A percentile compares a stretch with the other conserved stretches of the same genome.
Conservation (phyloP, 805 yeast genomes). For the Barnettozyma californica region DNA sequence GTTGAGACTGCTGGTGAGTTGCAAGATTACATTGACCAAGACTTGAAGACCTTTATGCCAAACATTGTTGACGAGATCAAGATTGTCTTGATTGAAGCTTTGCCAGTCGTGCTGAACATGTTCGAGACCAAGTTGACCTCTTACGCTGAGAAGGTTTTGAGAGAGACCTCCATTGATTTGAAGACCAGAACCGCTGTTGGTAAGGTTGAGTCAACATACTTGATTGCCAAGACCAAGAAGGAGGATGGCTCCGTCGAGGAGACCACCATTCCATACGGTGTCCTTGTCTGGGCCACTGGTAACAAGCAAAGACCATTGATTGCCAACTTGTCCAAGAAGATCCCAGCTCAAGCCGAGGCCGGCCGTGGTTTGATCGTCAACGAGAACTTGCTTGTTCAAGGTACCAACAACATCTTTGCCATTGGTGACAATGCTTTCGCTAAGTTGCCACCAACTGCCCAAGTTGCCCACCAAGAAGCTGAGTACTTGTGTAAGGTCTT, state of each 20-base stretch:
- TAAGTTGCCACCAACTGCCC: slow-evolving; percentile 93
- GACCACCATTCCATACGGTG: slow-evolving; percentile 77
- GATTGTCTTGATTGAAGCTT: slow-evolving; percentile 84
- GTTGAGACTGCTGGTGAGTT: slow-evolving; percentile 96
- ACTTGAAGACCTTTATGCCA: slow-evolving; percentile 85
- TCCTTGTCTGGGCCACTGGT: slow-evolving; percentile 97
- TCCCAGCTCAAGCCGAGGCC: slow-evolving; percentile 76
- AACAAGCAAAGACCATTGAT: slow-evolving; percentile 82
- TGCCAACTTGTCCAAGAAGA: slow-evolving; percentile 55
- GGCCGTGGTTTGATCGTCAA: slow-evolving; percentile 88
- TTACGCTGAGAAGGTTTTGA: slow-evolving; percentile 77
- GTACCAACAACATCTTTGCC: slow-evolving; percentile 73
- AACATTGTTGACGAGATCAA: slow-evolving; percentile 74
- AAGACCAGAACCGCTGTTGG: slow-evolving; percentile 85
- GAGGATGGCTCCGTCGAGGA: slow-evolving; percentile 58
- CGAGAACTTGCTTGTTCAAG: slow-evolving; percentile 70
- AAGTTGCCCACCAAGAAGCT: slow-evolving; percentile 96
- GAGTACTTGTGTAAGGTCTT: slow-evolving; percentile 69
- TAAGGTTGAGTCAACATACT: slow-evolving; percentile 66
- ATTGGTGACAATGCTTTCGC: slow-evolving; percentile 91
- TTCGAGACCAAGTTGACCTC: slow-evolving; percentile 64
- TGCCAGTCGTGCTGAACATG: slow-evolving; percentile 80
- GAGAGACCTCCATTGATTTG: slow-evolving; percentile 62
- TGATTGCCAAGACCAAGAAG: slow-evolving; percentile 63
- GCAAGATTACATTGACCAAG: slow-evolving; percentile 91